These are phyloP conservation scores for Alternaria metachromatica DNA, from an alignment of 2,329 filamentous ascomycete species.

Conservation along the genomic window DNA sequence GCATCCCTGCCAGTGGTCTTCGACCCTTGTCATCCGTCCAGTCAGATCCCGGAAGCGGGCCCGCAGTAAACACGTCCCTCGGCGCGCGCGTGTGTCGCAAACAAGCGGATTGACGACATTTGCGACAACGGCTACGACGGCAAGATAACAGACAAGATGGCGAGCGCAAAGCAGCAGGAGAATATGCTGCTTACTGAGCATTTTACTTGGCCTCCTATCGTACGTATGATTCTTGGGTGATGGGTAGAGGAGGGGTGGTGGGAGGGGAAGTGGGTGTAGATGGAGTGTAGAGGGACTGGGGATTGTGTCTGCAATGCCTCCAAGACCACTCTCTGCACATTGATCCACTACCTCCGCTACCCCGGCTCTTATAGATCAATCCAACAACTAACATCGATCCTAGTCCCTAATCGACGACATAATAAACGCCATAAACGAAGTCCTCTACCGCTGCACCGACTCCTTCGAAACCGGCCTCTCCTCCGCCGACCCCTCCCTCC, in stretches of 20 bases:
- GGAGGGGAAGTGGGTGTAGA: neutral
- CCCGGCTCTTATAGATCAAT: no score
- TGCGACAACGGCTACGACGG: slow-evolving; percentile 10
- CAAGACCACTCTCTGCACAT: no score
- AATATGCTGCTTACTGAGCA: slow-evolving; percentile 86
- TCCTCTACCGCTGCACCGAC: slow-evolving; percentile 87
- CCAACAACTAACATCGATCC: neutral
- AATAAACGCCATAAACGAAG: slow-evolving; percentile 93
- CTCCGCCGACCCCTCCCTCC: slow-evolving; percentile 71
- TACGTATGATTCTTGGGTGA: slow-evolving; percentile 53
- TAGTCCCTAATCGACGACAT: slow-evolving; percentile 96
- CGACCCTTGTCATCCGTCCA: slow-evolving; percentile 13
- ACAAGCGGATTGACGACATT: slow-evolving; percentile 12
- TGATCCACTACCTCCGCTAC: no score
- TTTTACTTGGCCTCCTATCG: slow-evolving; percentile 90
- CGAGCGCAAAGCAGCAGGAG: slow-evolving; percentile 54
- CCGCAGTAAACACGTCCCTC: slow-evolving; percentile 28
- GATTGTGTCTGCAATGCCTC: neutral
- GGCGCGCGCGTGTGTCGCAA: slow-evolving; percentile 33
- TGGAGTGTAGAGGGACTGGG: neutral
- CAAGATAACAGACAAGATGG: slow-evolving; percentile 42
- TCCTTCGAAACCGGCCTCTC: slow-evolving; percentile 85
- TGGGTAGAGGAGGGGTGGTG: neutral
- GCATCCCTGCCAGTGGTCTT: slow-evolving; percentile 3
- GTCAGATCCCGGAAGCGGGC: slow-evolving; percentile 12